Conservation (phyloP, 1,139 yeast species). For the Geotrichum klebahnii region DNA sequence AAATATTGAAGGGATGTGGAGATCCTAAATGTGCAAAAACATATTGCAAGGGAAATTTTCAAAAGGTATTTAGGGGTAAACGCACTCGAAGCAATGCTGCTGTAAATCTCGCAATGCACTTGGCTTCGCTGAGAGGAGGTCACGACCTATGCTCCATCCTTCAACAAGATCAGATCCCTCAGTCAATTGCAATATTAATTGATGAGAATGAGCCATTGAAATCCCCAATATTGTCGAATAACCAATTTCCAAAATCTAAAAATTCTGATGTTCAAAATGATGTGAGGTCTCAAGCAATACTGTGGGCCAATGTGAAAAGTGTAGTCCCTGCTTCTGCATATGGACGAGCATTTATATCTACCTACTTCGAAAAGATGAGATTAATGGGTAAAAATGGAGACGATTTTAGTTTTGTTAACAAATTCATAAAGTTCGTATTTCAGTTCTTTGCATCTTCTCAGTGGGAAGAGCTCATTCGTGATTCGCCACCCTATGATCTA, state of each 20-base stretch:
- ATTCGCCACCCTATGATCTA: background rate
- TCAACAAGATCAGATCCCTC: constrained; percentile 13
- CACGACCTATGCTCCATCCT: constrained; percentile 23
- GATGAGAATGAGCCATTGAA: constrained; percentile 22
- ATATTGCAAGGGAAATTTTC: constrained; percentile 25
- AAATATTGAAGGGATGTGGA: constrained; percentile 28
- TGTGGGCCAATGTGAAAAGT: constrained; percentile 8
- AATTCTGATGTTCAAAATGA: background rate
- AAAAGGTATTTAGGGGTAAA: constrained; percentile 23
- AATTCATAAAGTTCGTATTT: background rate
- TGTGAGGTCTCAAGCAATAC: background rate
- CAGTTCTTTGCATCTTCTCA: background rate
- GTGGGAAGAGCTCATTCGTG: background rate
- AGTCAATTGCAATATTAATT: constrained; percentile 9
- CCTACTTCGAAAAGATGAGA: too few species aligned
- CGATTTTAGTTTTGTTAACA: too few species aligned
- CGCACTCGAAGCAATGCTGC: constrained; percentile 23
- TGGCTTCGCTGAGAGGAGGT: constrained; percentile 24
- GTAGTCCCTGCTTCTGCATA: background rate
- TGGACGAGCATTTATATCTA: background rate
- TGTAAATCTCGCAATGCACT: constrained; percentile 26
- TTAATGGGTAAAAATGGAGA: too few species aligned
- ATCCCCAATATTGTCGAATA: constrained; percentile 10
- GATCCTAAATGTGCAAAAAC: constrained; percentile 24
- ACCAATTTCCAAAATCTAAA: background rate